phyloP scores from a whole-genome alignment of 352 stramenopile genomes.

The Chrysophaeum taylorii region DNA sequence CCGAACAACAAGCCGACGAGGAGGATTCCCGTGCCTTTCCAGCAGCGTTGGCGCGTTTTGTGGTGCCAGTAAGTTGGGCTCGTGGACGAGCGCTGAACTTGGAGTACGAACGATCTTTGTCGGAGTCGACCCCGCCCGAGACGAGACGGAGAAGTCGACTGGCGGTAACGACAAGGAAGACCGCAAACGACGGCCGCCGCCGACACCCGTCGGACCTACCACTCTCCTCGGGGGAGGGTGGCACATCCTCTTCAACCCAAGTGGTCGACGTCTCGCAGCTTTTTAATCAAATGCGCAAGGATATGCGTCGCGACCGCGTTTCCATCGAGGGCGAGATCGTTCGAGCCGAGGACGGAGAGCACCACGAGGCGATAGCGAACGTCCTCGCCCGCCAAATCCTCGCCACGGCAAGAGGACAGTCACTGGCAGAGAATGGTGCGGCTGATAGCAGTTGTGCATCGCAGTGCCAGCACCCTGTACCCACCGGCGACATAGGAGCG shows the following conservation, averaged over 20 bases:
- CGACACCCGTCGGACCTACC: no score
- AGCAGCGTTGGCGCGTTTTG: no score
- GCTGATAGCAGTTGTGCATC: no score
- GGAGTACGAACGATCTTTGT: not conserved
- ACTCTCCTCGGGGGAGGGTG: not conserved
- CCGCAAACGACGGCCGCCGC: no score
- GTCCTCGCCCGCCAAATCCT: not conserved
- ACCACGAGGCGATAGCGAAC: not conserved
- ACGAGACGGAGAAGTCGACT: not conserved
- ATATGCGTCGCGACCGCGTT: slow-evolving; percentile 5
- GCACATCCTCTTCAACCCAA: no score
- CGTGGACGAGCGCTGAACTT: no score
- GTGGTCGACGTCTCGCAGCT: not conserved
- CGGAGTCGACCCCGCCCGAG: not conserved
- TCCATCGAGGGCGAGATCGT: slow-evolving; percentile 1
- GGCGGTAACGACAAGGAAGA: not conserved
- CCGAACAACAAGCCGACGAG: no score
- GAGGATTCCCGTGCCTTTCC: no score
- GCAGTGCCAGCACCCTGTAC: no score
- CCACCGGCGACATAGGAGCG: not conserved
- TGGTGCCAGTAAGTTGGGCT: no score
- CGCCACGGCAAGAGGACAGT: not conserved
- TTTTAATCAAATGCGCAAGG: slow-evolving; percentile 8
- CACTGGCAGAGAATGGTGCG: no score
- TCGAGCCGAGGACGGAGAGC: not conserved